Percentiles rank a stretch among this genome's conserved stretches.
Conservation (phyloP, 208 protist species). For the Kentomonas sorsogonicus region DNA sequence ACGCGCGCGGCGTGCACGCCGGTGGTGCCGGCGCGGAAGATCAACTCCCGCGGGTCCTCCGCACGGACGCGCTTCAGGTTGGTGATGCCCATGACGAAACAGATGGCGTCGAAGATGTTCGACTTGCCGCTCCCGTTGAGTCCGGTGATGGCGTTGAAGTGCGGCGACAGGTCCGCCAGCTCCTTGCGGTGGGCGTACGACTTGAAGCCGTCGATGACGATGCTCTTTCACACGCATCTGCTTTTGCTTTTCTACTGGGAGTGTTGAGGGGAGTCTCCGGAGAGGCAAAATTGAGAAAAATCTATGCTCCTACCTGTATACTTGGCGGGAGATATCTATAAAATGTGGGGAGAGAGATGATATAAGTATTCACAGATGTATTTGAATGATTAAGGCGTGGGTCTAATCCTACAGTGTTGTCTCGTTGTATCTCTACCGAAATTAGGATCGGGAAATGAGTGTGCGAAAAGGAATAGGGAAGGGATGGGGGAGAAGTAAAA, state of each 20-base stretch:
- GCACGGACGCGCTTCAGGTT: constrained; percentile 98
- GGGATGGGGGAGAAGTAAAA: constrained; percentile 10
- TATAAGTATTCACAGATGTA: too few species aligned
- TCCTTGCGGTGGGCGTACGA: constrained; percentile 98
- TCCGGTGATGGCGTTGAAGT: constrained; percentile 99
- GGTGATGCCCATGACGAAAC: constrained; percentile 99
- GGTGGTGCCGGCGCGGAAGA: constrained; percentile 99
- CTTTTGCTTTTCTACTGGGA: constrained; percentile 3
- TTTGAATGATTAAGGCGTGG: too few species aligned
- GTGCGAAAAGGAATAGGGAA: too few species aligned
- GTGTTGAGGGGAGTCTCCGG: background rate
- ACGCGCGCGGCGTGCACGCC: constrained; percentile 99
- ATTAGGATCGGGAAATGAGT: too few species aligned
- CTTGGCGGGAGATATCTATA: too few species aligned
- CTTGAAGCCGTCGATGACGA: constrained; percentile 99
- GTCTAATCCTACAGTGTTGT: too few species aligned
- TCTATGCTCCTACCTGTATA: constrained; percentile 2
- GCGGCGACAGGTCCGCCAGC: constrained; percentile 94
- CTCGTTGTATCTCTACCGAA: too few species aligned
- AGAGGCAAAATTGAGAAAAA: background rate
- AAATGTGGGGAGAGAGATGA: too few species aligned
- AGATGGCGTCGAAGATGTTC: constrained; percentile 99
- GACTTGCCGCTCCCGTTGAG: constrained; percentile 99
- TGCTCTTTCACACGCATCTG: constrained; percentile 98
- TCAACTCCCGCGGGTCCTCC: constrained; percentile 95